Evolutionary conservation across 305 asterid genomes (phyloP), one percentile per base, ranked within the genome.

Genomic region (Fraxinus latifolia): DNA sequence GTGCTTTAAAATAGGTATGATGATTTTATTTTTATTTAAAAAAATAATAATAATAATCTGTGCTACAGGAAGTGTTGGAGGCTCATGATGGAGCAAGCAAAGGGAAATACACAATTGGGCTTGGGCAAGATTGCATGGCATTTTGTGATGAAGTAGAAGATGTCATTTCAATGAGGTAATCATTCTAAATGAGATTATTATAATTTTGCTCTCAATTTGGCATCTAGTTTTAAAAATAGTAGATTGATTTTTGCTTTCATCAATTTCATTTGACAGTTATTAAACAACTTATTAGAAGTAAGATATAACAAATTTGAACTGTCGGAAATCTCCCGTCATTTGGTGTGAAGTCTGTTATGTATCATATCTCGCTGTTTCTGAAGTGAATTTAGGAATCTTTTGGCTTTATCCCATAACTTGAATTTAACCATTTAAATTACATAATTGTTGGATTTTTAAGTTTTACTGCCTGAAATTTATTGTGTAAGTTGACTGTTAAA

Each of bases 41-140:
- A 82, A 14, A 71, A 33, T 19, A 32, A 32, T 32, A 33, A 37
- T 1, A 42, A 42, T 83, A 82, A 11, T 81, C 3, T 84, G 67
- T 76, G 84, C 47, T 87, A 60, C 89, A 96, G 99, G 98, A 96
- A 85, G 92, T 88, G 73, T 87, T 96, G 87, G 99, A 96, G 91
- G 98, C 94, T 83, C 91, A 90, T 87, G 99, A 96, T 90, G 99
- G 99, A 87, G 99, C 95, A 75, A 96, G 99, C 89, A 96, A 94
- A 86, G 99, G 99, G 83, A 96, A 96, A 84, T 96, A 94, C 92
- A 96, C 99, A 67, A 96, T 96, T 87, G 99, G 99, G 84, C 98
- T 96, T 77, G 99, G 98, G 50, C 99, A 96, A 87, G 99, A 96
- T 89, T 94, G 98, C 93, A 90, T 96, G 99, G 97, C 92, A 55